Evolutionary conservation across 768 basidiomycete genomes (phyloP).

Genomic region (Rhodotorula babjevae): DNA sequence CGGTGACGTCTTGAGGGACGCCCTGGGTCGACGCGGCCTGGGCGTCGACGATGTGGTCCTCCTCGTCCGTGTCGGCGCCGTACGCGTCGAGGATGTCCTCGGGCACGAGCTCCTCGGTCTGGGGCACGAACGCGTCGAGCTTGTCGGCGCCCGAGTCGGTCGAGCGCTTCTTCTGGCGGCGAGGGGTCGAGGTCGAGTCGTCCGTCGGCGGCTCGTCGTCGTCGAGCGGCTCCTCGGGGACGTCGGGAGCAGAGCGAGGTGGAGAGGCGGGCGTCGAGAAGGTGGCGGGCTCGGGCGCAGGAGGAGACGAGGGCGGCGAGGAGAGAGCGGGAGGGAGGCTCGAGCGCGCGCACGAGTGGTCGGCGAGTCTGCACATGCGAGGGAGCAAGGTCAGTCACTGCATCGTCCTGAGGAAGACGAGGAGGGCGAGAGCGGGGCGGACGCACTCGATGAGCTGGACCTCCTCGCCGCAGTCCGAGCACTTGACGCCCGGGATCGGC

Average conservation of each 20-base stretch:
- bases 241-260: not conserved
- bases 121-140: slow-evolving; percentile 24
- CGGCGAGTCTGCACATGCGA: slow-evolving; percentile 25
- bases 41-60: not conserved
- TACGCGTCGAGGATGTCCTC: slow-evolving; percentile 27
- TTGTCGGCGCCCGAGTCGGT: not conserved
- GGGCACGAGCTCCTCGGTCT: slow-evolving; percentile 16
- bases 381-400: no score
- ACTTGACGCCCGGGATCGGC: slow-evolving; percentile 22
- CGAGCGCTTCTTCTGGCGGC: not conserved
- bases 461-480: slow-evolving; percentile 19
- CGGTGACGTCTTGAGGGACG: not conserved
- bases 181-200: not conserved
- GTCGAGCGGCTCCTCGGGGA: not conserved
- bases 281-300: not conserved
- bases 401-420: no score
- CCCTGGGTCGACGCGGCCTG: not conserved
- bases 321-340: not conserved
- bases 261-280: not conserved
- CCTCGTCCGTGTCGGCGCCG: slow-evolving; percentile 7
- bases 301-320: slow-evolving; percentile 1
- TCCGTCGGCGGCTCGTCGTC: not conserved
- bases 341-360: slow-evolving; percentile 14
- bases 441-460: slow-evolving; percentile 27
- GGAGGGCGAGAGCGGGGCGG: no score